These are phyloP conservation scores for Peltaster fructicola DNA, from an alignment of 2,329 filamentous ascomycete genomes.

Conservation along the genomic window DNA sequence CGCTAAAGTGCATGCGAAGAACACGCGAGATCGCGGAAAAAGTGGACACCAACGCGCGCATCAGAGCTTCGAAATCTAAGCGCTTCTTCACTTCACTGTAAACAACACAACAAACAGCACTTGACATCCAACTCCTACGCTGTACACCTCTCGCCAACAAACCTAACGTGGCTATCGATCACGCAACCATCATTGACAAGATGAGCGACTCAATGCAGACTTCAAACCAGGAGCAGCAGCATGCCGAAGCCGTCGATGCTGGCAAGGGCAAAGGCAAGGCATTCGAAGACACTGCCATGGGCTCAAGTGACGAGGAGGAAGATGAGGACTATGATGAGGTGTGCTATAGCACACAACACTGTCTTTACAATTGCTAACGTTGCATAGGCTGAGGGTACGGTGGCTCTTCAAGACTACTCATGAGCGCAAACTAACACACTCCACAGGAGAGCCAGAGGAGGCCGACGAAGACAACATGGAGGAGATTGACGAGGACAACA, in stretches of 20 bases:
- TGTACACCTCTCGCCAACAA: too few relatives aligned
- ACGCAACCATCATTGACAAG: conserved; percentile 4
- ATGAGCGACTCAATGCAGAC: conserved; percentile 14
- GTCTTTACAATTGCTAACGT: conserved; percentile 1
- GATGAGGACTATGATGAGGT: conserved; percentile 30
- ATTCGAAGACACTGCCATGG: conserved; percentile 48
- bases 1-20: too few relatives aligned
- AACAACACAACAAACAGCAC: too few relatives aligned
- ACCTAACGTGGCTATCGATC: too few relatives aligned
- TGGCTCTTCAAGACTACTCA: conserved; percentile 2
- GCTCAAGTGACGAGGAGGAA: conserved; percentile 30
- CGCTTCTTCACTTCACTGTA: too few relatives aligned
- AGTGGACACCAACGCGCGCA: too few relatives aligned
- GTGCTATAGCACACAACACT: conserved; percentile 1
- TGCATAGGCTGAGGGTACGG: conserved; percentile 1
- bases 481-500: conserved; percentile 81
- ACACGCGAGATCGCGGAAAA: too few relatives aligned
- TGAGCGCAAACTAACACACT: conserved; percentile 4
- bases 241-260: conserved; percentile 18
- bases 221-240: conserved; percentile 8
- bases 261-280: conserved; percentile 85
- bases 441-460: conserved; percentile 37
- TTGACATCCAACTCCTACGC: too few relatives aligned
- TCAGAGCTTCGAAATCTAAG: too few relatives aligned
- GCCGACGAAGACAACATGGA: conserved; percentile 70